phyloP scores from a whole-genome alignment of 345 rosid genomes.

The Diplotaxis tenuifolia region DNA sequence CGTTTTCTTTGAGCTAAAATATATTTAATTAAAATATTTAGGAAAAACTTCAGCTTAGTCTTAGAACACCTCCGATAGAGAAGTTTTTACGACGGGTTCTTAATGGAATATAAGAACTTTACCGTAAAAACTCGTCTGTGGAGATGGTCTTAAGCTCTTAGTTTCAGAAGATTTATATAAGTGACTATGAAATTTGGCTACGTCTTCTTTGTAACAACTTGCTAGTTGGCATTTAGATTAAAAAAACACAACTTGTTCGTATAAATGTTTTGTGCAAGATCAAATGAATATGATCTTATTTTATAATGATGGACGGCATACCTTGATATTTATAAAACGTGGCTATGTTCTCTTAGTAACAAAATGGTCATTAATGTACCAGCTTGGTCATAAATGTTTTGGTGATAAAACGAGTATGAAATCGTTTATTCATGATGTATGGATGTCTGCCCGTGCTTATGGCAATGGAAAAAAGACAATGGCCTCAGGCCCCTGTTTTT shows the following conservation, averaged over 20 bases:
- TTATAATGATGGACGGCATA: neutral
- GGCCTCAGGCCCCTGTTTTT: too few species aligned
- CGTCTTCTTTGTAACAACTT: constrained; percentile 5
- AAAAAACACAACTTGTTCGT: neutral
- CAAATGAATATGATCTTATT: neutral
- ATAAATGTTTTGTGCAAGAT: constrained; percentile 1
- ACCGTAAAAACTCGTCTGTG: too few species aligned
- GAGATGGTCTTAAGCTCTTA: too few species aligned
- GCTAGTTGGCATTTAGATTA: neutral
- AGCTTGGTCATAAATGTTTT: neutral
- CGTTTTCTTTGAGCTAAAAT: constrained; percentile 4
- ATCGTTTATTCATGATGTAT: neutral
- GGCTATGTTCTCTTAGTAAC: neutral
- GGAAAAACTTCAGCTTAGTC: neutral
- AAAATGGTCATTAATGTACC: neutral
- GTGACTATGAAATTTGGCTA: constrained; percentile 17
- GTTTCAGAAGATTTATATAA: neutral
- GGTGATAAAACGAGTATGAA: constrained; percentile 1
- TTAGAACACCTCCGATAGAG: too few species aligned
- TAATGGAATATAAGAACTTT: too few species aligned
- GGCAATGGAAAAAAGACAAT: too few species aligned
- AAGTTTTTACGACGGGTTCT: too few species aligned
- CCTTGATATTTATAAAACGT: constrained; percentile 14
- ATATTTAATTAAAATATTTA: neutral
- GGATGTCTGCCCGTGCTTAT: neutral